Evolutionary conservation across 352 stramenopile species (phyloP).

Genomic region (Thraustochytrium striatum): DNA sequence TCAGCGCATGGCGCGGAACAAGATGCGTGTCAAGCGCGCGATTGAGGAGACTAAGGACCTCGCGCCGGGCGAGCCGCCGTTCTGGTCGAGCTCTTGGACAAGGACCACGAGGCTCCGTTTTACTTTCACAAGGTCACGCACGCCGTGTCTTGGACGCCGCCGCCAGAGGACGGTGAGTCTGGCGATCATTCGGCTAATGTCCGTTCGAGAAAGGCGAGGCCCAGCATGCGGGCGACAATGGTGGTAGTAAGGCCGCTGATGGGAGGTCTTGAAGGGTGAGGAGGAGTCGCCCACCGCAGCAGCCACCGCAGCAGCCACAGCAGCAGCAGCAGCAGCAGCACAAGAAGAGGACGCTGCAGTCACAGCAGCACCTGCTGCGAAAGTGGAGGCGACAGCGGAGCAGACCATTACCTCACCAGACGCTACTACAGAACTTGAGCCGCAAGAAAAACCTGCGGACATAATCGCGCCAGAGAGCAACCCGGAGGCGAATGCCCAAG

Average conservation of each 20-base stretch:
- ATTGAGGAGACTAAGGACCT: conserved; percentile 1
- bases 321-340: neutral
- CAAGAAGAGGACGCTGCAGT: neutral
- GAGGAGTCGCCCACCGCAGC: too few relatives aligned
- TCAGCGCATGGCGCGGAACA: neutral
- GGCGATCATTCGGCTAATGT: too few relatives aligned
- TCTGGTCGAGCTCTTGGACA: conserved; percentile 12
- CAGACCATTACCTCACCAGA: neutral
- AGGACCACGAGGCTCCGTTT: neutral
- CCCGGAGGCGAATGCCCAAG: too few relatives aligned
- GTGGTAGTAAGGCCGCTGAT: too few relatives aligned
- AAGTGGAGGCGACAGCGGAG: neutral
- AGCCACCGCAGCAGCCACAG: too few relatives aligned
- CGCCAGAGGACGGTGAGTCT: too few relatives aligned
- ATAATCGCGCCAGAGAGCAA: too few relatives aligned
- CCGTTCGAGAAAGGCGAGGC: too few relatives aligned
- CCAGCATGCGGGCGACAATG: neutral
- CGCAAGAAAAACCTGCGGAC: neutral
- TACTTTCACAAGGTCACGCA: conserved; percentile 13
- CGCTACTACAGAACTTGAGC: neutral
- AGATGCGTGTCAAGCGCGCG: neutral
- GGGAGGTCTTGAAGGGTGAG: too few relatives aligned
- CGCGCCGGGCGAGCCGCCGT: neutral
- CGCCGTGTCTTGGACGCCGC: neutral
- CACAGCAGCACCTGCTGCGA: neutral